Percentiles rank a stretch among this genome's conserved stretches.
Conservation (phyloP, 75 land plant species). For the Pinus taeda region DNA sequence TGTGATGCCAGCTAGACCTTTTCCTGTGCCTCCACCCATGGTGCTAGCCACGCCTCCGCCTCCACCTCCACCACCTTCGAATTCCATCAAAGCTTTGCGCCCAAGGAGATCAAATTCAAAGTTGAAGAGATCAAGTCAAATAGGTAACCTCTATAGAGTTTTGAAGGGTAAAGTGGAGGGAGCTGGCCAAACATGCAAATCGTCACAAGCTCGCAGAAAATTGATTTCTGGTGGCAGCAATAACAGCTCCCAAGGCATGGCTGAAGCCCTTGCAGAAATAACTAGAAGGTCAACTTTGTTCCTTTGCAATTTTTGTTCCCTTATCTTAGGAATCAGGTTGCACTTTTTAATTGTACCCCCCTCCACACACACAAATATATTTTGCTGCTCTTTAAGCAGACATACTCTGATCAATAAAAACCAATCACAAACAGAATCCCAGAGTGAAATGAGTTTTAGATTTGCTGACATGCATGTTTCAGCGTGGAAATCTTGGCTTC, state of each 20-base stretch:
- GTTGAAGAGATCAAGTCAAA: constrained; percentile 58
- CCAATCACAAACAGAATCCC: neutral
- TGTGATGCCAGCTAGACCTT: no score
- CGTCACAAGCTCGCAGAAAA: constrained; percentile 7
- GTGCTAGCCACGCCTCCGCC: constrained; percentile 23
- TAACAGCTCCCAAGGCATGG: constrained; percentile 40
- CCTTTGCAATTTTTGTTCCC: no score
- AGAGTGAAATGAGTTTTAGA: neutral
- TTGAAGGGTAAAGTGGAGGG: constrained; percentile 67
- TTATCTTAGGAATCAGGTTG: neutral
- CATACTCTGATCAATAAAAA: no score
- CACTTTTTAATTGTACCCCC: neutral
- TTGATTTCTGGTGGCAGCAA: constrained; percentile 15
- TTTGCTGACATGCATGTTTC: neutral
- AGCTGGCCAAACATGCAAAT: constrained; percentile 18
- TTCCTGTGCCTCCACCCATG: neutral
- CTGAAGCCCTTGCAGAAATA: constrained; percentile 77
- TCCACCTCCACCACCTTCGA: constrained; percentile 32
- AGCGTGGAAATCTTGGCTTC: neutral
- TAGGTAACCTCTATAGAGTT: constrained; percentile 52
- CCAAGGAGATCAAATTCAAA: constrained; percentile 35
- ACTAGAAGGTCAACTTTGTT: constrained; percentile 41
- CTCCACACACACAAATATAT: no score
- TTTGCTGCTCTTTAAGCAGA: no score
- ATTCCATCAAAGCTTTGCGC: constrained; percentile 13